Evolutionary conservation across 1,139 yeast genomes (phyloP), one percentile per base, ranked within the genome.

Genomic region (Arxiozyma slooffiae): DNA sequence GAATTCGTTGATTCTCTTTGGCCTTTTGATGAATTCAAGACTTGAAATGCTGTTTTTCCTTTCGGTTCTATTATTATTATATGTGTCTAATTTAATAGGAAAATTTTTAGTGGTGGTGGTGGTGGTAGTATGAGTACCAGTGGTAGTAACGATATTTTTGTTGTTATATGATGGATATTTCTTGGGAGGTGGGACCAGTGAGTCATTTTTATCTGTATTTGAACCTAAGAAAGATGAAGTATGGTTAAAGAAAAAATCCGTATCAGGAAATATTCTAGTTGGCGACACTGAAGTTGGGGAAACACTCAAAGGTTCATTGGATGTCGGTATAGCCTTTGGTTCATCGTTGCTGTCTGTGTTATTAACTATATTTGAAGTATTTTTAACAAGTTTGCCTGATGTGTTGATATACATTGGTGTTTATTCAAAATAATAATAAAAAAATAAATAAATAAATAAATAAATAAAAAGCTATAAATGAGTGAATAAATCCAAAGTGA

Each of bases 371-470:
- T 30, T 30, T 14, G 36, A 30, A 7, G 36, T 16, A 30, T 30
- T 1, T 4, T 30, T 11, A 30, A 2, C 14, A 30, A 22, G 36
- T 8, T 36, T 41, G 17, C 44, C 41, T 16, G 37, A 17, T 20
- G 48, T 47, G 30, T 47, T 47, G 9, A 47, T 47, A 18, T 47
- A 47, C 48, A 47, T 47, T 21, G n/a, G 17, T 22, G 8, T 36
- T 23, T n/a, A 24, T 14, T 14, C 7, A 16, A 39, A 21, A 39
- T 3, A 20, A 39, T 11, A 7, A 18, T 21, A 7, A n/a, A 39
- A 41, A 23, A 23, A 24, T 23, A 41, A 41, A 11, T 20, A 42
- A 14, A 26, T 30, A 17, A 17, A 30, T 18, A 24, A 16, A 7
- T 6, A 41, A 18, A 41, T 41, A 17, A 18, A 41, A 7, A 23